phyloP scores from a whole-genome alignment of 441 rosid genomes.

The Syzygium syzygioides region DNA sequence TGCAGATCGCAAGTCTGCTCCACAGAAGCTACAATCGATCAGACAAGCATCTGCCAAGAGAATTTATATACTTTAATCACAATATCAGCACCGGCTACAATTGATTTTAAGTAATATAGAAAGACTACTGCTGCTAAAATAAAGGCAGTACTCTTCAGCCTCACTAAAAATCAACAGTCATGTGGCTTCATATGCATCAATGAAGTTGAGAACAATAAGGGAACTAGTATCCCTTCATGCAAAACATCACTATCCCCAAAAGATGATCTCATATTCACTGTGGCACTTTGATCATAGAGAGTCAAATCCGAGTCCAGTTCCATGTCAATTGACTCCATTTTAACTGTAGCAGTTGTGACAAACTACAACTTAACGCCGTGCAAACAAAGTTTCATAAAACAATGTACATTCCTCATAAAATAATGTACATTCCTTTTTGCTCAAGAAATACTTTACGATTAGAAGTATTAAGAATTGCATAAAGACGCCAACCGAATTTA shows the following conservation, averaged over 20 bases:
- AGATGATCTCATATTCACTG: neutral
- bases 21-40: constrained; percentile 80
- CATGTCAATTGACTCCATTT: neutral
- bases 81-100: neutral
- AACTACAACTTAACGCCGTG: neutral
- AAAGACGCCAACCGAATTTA: neutral
- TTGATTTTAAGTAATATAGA: neutral
- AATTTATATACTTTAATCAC: neutral
- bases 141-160: neutral
- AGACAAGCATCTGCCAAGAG: constrained; percentile 71
- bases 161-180: neutral
- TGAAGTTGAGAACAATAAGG: neutral
- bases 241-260: neutral
- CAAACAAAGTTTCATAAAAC: neutral
- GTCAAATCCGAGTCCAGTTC: neutral
- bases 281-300: neutral
- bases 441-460: neutral
- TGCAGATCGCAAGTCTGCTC: constrained; percentile 83
- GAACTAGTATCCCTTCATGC: neutral
- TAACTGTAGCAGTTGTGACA: neutral
- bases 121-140: neutral
- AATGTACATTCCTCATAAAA: neutral
- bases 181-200: neutral
- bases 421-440: neutral
- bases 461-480: neutral